Percentiles rank a stretch among this genome's conserved stretches.
Evolutionary conservation across 345 rosid genomes (phyloP).

Genomic region (Eucalyptus curtisii): DNA sequence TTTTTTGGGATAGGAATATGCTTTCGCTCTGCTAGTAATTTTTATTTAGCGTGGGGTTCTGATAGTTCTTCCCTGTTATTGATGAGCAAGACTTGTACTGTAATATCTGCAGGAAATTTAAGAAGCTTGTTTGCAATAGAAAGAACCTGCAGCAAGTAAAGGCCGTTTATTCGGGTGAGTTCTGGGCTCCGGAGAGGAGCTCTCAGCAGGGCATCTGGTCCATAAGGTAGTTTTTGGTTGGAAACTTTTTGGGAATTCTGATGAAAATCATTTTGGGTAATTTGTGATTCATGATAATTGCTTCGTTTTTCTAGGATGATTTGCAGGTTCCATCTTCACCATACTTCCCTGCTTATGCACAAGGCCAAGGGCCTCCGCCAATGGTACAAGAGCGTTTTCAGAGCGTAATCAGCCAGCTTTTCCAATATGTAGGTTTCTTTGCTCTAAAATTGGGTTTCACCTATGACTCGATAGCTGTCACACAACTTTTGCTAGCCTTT

Average conservation of each 20-base stretch:
- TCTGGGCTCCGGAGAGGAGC: slow-evolving; percentile 27
- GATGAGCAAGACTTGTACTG: background rate
- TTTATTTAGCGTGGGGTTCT: background rate
- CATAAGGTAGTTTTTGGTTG: slow-evolving; percentile 41
- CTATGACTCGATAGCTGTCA: background rate
- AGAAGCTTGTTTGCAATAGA: slow-evolving; percentile 24
- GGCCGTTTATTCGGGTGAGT: slow-evolving; percentile 40
- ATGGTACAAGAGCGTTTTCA: slow-evolving; percentile 89
- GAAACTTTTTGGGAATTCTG: no score
- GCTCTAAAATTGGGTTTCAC: background rate
- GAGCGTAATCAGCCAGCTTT: slow-evolving; percentile 81
- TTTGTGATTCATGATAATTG: background rate
- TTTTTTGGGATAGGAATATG: background rate
- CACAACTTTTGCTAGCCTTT: background rate
- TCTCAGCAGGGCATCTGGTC: slow-evolving; percentile 77
- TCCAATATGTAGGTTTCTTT: slow-evolving; percentile 47
- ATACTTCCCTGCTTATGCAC: slow-evolving; percentile 67
- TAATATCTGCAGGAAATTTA: slow-evolving; percentile 35
- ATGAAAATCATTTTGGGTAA: no score
- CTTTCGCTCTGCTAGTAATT: background rate
- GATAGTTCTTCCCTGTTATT: background rate
- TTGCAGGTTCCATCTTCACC: slow-evolving; percentile 65
- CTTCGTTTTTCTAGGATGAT: slow-evolving; percentile 53
- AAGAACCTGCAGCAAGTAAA: slow-evolving; percentile 25
- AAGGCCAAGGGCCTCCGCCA: slow-evolving; percentile 84